Conservation (phyloP, 2,329 filamentous ascomycete genomes). For the Fusarium marasasianum region DNA sequence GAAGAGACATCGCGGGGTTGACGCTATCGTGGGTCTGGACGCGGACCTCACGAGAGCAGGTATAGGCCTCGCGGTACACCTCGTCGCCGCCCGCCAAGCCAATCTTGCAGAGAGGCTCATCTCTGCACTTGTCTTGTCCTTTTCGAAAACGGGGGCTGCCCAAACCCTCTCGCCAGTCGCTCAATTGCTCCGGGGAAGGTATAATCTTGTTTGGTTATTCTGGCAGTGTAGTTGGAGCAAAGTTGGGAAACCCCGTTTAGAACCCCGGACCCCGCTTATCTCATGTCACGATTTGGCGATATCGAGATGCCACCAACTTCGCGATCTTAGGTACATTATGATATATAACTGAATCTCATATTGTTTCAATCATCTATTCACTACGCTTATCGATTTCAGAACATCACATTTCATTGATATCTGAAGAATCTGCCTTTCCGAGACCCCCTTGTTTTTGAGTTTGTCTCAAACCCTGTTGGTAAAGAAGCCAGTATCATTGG, state of each 20-base stretch:
- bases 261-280: constrained; percentile 10
- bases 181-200: not conserved
- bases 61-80: constrained; percentile 8
- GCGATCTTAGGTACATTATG: not conserved
- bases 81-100: constrained; percentile 20
- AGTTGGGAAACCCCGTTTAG: constrained; percentile 19
- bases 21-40: constrained; percentile 1
- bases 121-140: constrained; percentile 2
- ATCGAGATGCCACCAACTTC: not conserved
- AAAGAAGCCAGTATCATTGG: not conserved
- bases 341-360: not conserved
- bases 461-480: not conserved
- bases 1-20: constrained; percentile 25
- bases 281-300: not conserved
- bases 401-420: not conserved
- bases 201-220: not conserved
- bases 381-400: not conserved
- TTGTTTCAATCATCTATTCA: not conserved
- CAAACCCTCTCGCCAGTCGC: constrained; percentile 14
- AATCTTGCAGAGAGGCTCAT: constrained; percentile 29
- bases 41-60: constrained; percentile 11
- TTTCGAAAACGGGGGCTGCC: constrained; percentile 3
- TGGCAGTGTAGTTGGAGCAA: not conserved
- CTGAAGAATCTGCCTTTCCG: not conserved
- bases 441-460: not conserved